phyloP scores from a whole-genome alignment of 371 early-diverging fungal species.

The Mortierella sp. region DNA sequence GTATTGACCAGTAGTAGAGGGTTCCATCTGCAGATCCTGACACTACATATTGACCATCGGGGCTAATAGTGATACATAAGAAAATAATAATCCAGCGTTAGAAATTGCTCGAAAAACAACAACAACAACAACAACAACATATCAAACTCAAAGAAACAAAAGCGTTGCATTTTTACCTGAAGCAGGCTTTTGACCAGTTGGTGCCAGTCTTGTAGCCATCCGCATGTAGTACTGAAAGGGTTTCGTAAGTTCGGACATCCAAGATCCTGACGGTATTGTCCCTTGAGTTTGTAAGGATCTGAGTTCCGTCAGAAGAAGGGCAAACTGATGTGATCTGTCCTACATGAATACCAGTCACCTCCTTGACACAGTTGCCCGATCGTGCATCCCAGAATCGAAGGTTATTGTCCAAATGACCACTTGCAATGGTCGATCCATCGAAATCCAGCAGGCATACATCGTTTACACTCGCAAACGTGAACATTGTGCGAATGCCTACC shows the following conservation, averaged over 20 bases:
- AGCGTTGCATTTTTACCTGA: constrained; percentile 64
- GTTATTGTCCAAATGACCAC: constrained; percentile 94
- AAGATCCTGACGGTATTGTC: constrained; percentile 92
- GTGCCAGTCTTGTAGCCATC: constrained; percentile 83
- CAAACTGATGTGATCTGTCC: constrained; percentile 91
- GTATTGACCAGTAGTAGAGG: constrained; percentile 59
- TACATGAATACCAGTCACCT: constrained; percentile 85
- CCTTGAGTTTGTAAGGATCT: constrained; percentile 89
- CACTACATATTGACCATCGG: constrained; percentile 87
- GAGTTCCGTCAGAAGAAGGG: constrained; percentile 81
- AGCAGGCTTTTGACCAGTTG: constrained; percentile 92
- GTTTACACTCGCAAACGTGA: constrained; percentile 95
- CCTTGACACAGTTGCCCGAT: constrained; percentile 85
- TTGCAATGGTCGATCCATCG: constrained; percentile 87
- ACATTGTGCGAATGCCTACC: constrained; percentile 86
- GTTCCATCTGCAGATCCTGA: constrained; percentile 77
- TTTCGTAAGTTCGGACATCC: constrained; percentile 84
- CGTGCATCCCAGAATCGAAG: constrained; percentile 93
- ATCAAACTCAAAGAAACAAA: not conserved
- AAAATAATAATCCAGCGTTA: not conserved
- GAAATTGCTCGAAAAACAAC: not conserved
- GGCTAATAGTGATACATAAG: constrained; percentile 62
- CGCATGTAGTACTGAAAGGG: constrained; percentile 75
- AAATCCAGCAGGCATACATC: constrained; percentile 88
- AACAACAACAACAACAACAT: too few species aligned